phyloP scores from a whole-genome alignment of 176 grass and related monocot genomes.

The Triticum aestivum region DNA sequence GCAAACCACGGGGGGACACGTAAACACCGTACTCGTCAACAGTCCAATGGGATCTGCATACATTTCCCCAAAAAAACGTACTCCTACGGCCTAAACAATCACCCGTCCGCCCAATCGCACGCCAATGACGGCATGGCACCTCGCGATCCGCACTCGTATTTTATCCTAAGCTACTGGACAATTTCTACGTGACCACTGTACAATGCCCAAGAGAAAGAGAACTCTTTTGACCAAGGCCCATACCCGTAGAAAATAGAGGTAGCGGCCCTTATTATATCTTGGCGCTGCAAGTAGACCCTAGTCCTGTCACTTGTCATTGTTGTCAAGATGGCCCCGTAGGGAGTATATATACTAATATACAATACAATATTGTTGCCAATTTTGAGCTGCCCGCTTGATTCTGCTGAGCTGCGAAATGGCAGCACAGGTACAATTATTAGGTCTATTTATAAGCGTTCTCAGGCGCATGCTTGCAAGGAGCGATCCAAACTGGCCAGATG shows the following conservation, averaged over 20 bases:
- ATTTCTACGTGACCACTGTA: neutral
- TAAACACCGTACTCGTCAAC: neutral
- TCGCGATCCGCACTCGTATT: neutral
- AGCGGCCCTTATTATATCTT: too few species aligned
- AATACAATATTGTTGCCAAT: neutral
- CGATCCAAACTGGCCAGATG: neutral
- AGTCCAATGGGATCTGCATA: neutral
- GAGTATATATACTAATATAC: neutral
- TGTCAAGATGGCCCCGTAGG: neutral
- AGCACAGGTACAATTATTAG: neutral
- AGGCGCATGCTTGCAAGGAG: neutral
- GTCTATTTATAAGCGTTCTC: neutral
- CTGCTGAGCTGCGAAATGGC: neutral
- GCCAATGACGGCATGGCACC: constrained; percentile 4
- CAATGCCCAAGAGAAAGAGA: neutral
- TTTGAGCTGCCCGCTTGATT: neutral
- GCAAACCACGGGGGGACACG: neutral
- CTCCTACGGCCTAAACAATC: neutral
- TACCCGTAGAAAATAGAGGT: neutral
- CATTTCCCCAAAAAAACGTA: neutral
- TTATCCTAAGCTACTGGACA: neutral
- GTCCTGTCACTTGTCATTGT: neutral
- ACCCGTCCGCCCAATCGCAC: neutral
- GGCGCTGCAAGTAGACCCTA: neutral
- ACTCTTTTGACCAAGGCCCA: neutral